Base-by-base conservation (phyloP, 345 rosid genomes). In the Xanthoceras sorbifolium region DNA sequence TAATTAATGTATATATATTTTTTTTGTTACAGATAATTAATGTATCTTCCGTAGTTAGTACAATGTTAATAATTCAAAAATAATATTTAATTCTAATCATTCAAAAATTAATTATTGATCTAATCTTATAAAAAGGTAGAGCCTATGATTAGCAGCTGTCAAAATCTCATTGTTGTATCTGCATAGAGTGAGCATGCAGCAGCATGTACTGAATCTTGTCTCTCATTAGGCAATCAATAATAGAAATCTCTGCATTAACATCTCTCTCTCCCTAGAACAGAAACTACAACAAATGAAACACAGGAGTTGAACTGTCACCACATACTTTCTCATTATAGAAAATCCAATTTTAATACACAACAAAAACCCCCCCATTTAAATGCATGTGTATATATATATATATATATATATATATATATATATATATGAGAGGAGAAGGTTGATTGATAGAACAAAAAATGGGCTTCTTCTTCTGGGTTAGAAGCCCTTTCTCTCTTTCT, bases 401-500 rank as follows among this genome's bases (percentile, higher is more conserved):
- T 54, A 54, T 54, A 54, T 6, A 25, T 48, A 18, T 3, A 29
- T 44, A 18, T 44, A 44, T 14, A 4, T 12, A 46, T 46, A 46
- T 46, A 46, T 12, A 46, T 48, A 48, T 2, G 4, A 10, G 54
- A 17, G 20, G 54, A 48, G n/a, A 48, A 48, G 11, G 6, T 20
- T 15, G 20, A 48, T 17, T 48, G 54, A 17, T 4, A 48, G n/a
- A 38, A 23, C 3, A 1, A 22, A 31, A 85, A 78, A 85, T 85
- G 88, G 75, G 54, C 17, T 48, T 48, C 54, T 42, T 44, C 64
- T 68, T 52, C 11, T 52, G 29, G 50, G 80, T 64, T 54, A 36
- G 55, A 31, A 54, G 54, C 82, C 60, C 31, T 67, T 75, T 64
- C 60, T 34, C 67, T 14, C 14, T 26, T 60, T 10, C 31, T 17